Conservation (phyloP, 2,329 filamentous ascomycete species). For the Oidium heveae region DNA sequence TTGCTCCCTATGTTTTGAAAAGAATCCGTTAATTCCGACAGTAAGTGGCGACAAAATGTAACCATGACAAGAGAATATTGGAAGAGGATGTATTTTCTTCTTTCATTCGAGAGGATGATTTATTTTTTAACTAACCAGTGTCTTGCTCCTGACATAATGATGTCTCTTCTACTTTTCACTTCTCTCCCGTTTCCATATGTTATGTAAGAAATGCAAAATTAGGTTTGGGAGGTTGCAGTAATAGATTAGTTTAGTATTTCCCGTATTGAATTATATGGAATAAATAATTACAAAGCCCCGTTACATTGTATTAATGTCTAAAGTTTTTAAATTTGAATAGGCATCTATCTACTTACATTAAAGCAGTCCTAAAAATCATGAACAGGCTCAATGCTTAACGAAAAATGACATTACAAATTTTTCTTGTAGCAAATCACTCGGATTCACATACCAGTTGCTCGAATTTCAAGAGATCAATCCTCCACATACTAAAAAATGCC, state of each 20-base stretch:
- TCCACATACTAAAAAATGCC: slow-evolving; percentile 8
- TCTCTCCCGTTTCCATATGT: no score
- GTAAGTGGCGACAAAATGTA: no score
- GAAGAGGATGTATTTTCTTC: no score
- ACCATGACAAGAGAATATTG: no score
- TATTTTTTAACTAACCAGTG: slow-evolving; percentile 37
- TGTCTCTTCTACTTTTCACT: neutral
- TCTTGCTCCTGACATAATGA: slow-evolving; percentile 22
- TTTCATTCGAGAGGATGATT: no score
- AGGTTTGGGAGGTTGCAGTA: neutral
- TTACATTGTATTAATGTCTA: neutral
- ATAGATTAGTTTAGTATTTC: neutral
- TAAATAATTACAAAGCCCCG: neutral
- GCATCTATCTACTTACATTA: neutral
- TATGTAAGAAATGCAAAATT: neutral
- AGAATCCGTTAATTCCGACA: no score
- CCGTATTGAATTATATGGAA: neutral
- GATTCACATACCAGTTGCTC: neutral
- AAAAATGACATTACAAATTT: no score
- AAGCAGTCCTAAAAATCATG: no score
- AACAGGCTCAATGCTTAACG: no score
- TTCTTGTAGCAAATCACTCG: neutral
- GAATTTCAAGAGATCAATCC: neutral
- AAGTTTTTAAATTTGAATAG: neutral
- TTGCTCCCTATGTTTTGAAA: slow-evolving; percentile 44